These are phyloP conservation scores for Pichia phayaonensis DNA, from an alignment of 805 yeast genomes.

Conservation along the genomic window DNA sequence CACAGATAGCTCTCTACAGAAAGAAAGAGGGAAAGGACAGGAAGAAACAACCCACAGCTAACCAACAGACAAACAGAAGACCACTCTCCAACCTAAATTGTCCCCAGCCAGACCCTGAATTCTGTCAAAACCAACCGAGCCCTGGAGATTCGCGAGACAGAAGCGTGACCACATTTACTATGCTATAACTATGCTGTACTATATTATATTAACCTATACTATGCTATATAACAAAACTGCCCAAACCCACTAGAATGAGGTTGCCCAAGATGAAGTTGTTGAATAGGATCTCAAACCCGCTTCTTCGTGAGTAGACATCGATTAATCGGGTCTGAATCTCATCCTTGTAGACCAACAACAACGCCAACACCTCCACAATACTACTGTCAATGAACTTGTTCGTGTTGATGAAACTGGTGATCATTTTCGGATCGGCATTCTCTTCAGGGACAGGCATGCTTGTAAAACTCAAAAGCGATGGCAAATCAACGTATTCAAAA, in stretches of 20 bases:
- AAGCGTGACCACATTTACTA: too few relatives aligned
- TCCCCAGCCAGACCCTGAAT: neutral
- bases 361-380: constrained; percentile 23
- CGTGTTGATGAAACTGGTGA: constrained; percentile 22
- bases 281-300: constrained; percentile 28
- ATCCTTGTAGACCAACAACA: constrained; percentile 26
- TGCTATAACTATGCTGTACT: too few relatives aligned
- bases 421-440: constrained; percentile 9
- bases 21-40: neutral
- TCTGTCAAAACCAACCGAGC: neutral
- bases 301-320: constrained; percentile 25
- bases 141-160: neutral
- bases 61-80: too few relatives aligned
- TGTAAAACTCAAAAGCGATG: constrained; percentile 18
- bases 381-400: constrained; percentile 25
- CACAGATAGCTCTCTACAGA: neutral
- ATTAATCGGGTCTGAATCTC: constrained; percentile 26
- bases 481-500: constrained; percentile 31
- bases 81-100: too few relatives aligned
- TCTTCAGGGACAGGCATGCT: constrained; percentile 10
- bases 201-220: neutral
- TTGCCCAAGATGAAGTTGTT: constrained; percentile 34
- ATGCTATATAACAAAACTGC: constrained; percentile 29
- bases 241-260: constrained; percentile 31
- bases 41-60: neutral